These are phyloP conservation scores for Ustilago loliicola DNA, from an alignment of 1,284 basidiomycete species.

Conservation along the genomic window DNA sequence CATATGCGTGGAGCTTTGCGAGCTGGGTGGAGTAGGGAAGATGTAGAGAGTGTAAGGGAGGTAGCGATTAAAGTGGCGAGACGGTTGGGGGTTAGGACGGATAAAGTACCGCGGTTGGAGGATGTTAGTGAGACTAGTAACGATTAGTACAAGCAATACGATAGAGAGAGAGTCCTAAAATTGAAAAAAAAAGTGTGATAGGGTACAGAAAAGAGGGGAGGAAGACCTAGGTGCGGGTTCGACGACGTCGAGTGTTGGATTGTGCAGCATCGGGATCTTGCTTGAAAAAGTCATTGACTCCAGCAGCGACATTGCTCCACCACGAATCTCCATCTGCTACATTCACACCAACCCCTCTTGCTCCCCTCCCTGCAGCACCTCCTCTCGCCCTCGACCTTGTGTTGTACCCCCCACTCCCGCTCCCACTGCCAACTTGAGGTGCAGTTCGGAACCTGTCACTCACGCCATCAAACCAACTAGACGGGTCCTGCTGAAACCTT, in stretches of 20 bases:
- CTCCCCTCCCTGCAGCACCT: no score
- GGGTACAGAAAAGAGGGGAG: no score
- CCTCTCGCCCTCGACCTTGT: slow-evolving; percentile 23
- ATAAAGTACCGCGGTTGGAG: slow-evolving; percentile 21
- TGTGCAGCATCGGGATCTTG: slow-evolving; percentile 16
- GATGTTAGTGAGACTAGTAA: slow-evolving; percentile 30
- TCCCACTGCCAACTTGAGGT: neutral
- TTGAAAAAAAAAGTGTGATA: no score
- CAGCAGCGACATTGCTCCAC: slow-evolving; percentile 38
- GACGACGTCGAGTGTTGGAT: neutral
- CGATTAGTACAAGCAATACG: neutral
- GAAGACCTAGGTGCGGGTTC: slow-evolving; percentile 3
- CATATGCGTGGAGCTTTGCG: slow-evolving; percentile 39
- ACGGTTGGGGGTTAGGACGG: slow-evolving; percentile 14
- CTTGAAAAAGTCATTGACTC: slow-evolving; percentile 38
- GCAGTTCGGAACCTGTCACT: slow-evolving; percentile 32
- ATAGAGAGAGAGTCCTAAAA: no score
- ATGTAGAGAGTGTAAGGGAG: slow-evolving; percentile 16
- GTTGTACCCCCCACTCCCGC: slow-evolving; percentile 10
- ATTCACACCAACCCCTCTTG: neutral
- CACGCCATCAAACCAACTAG: slow-evolving; percentile 41
- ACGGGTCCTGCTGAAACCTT: slow-evolving; percentile 39
- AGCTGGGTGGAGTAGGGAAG: slow-evolving; percentile 34
- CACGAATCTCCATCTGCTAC: slow-evolving; percentile 23
- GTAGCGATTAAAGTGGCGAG: slow-evolving; percentile 14